Evolutionary conservation across 1,284 basidiomycete species (phyloP).

Genomic region (Malassezia brasiliensis): DNA sequence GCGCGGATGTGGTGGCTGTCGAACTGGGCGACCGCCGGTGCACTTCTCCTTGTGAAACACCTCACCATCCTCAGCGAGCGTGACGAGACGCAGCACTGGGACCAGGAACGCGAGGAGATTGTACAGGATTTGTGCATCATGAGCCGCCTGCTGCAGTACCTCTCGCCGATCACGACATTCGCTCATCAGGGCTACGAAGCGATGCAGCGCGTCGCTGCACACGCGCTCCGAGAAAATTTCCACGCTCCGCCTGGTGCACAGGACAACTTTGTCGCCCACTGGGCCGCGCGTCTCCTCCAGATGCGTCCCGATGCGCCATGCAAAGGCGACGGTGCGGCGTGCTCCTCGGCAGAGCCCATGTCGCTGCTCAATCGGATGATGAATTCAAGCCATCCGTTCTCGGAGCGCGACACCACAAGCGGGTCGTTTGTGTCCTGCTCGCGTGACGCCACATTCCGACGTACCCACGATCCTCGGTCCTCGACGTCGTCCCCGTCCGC

Average conservation of each 20-base stretch:
- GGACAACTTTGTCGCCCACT: constrained; percentile 11
- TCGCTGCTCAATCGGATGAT: constrained; percentile 2
- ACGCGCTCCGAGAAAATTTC: not conserved
- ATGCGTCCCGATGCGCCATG: not conserved
- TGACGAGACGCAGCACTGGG: constrained; percentile 26
- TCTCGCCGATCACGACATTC: constrained; percentile 27
- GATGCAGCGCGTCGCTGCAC: constrained; percentile 22
- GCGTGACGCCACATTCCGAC: too few species aligned
- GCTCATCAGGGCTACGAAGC: constrained; percentile 28
- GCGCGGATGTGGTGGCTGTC: constrained; percentile 31
- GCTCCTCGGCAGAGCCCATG: constrained; percentile 8
- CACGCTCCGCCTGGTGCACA: not conserved
- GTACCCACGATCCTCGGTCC: too few species aligned
- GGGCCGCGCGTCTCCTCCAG: constrained; percentile 12
- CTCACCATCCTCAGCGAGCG: constrained; percentile 33
- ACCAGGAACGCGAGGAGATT: constrained; percentile 29
- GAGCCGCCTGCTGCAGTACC: constrained; percentile 27
- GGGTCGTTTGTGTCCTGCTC: too few species aligned
- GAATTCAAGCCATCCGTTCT: not conserved
- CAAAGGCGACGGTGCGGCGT: not conserved
- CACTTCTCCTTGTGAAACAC: constrained; percentile 35
- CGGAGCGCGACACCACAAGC: too few species aligned
- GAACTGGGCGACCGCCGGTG: constrained; percentile 30
- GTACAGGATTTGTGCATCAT: constrained; percentile 37
- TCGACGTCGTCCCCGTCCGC: too few species aligned